Percentiles rank a stretch among this genome's conserved stretches.
phyloP scores from a whole-genome alignment of 2,329 filamentous ascomycete species.

The Sporothrix curviconia region DNA sequence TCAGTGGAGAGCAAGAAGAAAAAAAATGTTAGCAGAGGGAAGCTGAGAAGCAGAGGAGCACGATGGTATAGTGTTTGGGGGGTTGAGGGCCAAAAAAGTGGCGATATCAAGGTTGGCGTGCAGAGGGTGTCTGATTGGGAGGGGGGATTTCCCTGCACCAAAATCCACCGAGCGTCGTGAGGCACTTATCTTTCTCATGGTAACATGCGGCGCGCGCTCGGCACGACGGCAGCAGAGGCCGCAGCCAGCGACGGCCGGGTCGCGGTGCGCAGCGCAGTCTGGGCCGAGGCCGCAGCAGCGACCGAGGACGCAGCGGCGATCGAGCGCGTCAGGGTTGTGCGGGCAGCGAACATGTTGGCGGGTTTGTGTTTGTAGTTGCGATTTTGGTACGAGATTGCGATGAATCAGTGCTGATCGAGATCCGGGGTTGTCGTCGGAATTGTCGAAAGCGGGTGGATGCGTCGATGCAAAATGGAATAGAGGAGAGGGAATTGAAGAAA shows the following conservation, averaged over 20 bases:
- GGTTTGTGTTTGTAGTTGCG: not conserved
- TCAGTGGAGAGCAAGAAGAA: constrained; percentile 13
- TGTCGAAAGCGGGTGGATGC: not conserved
- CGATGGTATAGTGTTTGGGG: not conserved
- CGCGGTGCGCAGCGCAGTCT: constrained; percentile 16
- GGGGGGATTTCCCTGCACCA: too few relatives aligned
- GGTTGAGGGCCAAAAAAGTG: not conserved
- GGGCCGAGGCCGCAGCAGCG: constrained; percentile 9
- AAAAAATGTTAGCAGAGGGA: not conserved
- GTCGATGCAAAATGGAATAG: not conserved
- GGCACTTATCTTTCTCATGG: constrained; percentile 24
- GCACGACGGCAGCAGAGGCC: constrained; percentile 10
- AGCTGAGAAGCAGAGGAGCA: not conserved
- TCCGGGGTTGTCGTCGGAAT: not conserved
- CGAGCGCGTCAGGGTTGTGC: constrained; percentile 15
- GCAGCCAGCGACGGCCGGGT: constrained; percentile 10
- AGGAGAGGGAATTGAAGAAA: not conserved
- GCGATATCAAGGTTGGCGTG: constrained; percentile 6
- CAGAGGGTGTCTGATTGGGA: not conserved
- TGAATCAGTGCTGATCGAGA: not conserved
- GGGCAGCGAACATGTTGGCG: constrained; percentile 17
- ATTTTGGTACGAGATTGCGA: not conserved
- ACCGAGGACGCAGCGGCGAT: constrained; percentile 16
- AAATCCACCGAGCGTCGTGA: not conserved
- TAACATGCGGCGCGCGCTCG: constrained; percentile 19